Conservation (phyloP, 805 yeast species). For the Yarrowia yakushimensis region DNA sequence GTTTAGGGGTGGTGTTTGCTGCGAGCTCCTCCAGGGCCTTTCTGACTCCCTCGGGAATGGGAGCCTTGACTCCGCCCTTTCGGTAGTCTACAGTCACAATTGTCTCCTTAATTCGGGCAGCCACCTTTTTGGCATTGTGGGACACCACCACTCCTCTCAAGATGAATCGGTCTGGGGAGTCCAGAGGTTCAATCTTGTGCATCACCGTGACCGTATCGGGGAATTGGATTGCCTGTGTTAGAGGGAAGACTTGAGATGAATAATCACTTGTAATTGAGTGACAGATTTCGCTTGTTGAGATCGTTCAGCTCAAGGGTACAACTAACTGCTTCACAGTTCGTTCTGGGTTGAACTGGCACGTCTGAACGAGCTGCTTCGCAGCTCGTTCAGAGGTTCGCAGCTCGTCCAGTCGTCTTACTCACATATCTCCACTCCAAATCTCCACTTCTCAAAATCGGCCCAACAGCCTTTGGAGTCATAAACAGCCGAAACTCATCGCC, state of each 20-base stretch:
- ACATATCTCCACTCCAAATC: constrained; percentile 36
- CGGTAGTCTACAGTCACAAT: constrained; percentile 37
- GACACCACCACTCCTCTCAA: constrained; percentile 36
- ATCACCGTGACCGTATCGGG: constrained; percentile 37
- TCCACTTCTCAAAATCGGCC: constrained; percentile 37
- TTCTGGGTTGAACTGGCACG: too few relatives aligned
- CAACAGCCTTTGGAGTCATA: constrained; percentile 32
- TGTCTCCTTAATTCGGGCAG: constrained; percentile 36
- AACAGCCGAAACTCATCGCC: constrained; percentile 28
- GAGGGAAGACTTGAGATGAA: background rate
- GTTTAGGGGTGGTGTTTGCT: background rate
- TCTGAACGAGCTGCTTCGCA: background rate
- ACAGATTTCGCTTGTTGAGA: too few relatives aligned
- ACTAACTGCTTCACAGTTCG: background rate
- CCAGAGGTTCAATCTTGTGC: constrained; percentile 33
- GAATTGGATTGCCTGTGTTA: constrained; percentile 32
- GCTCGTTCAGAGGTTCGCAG: background rate
- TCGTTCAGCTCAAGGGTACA: too few relatives aligned
- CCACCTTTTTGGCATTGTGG: constrained; percentile 36
- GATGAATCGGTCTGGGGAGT: constrained; percentile 33
- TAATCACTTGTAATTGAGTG: too few relatives aligned
- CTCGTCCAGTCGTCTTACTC: background rate
- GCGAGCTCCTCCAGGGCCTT: constrained; percentile 28
- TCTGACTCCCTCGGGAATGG: constrained; percentile 33
- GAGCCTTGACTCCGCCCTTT: constrained; percentile 34